A percentile compares a stretch with the other conserved stretches of the same genome.
Conservation (phyloP, 2,329 filamentous ascomycete species). For the Aureobasidium sp. region DNA sequence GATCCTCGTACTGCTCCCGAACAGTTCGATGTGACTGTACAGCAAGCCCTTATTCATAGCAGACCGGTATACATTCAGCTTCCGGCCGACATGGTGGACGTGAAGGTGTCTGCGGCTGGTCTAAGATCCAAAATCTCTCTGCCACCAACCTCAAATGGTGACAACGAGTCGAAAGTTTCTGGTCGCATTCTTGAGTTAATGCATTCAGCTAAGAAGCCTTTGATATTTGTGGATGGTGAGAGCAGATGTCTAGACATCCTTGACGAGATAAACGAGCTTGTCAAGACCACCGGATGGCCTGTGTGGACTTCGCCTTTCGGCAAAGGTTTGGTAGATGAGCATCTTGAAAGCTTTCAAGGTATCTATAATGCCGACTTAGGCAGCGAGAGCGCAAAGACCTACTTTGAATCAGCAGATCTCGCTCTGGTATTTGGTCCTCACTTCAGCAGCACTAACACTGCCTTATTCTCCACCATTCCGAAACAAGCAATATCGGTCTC, state of each 20-base stretch:
- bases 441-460: conserved; percentile 24
- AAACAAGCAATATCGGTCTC: conserved; percentile 23
- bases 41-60: conserved; percentile 64
- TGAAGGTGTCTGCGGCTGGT: conserved; percentile 66
- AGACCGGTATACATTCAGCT: conserved; percentile 78
- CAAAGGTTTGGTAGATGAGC: conserved; percentile 47
- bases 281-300: conserved; percentile 40
- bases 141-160: conserved; percentile 57
- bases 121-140: conserved; percentile 66
- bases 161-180: conserved; percentile 73
- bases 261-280: conserved; percentile 39
- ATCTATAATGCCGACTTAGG: conserved; percentile 22
- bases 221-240: conserved; percentile 77
- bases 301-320: conserved; percentile 44
- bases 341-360: conserved; percentile 40
- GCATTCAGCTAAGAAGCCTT: conserved; percentile 62
- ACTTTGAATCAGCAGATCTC: conserved; percentile 21
- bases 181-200: conserved; percentile 69
- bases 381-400: conserved; percentile 17
- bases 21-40: conserved; percentile 71
- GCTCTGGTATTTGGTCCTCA: conserved; percentile 18
- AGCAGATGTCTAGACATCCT: conserved; percentile 53
- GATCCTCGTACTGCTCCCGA: conserved; percentile 62
- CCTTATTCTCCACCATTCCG: conserved; percentile 25
- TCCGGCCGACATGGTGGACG: conserved; percentile 73